These are phyloP conservation scores for Arabidopsis hybrid DNA, from an alignment of 441 rosid species.

Conservation along the genomic window DNA sequence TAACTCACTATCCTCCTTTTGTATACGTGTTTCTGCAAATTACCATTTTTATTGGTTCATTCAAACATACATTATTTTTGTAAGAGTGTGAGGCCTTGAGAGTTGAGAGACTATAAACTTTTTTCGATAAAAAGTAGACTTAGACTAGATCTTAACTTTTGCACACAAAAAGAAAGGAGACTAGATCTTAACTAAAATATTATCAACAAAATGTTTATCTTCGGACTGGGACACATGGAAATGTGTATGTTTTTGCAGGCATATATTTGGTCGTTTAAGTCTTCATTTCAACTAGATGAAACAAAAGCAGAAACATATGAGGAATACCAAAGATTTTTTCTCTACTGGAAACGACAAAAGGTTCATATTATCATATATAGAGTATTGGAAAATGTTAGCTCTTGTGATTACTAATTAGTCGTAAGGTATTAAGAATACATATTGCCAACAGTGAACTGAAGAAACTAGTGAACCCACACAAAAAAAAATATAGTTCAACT, in stretches of 20 bases:
- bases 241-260: constrained; percentile 15
- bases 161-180: neutral
- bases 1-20: neutral
- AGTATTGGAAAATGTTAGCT: neutral
- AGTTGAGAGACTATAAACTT: neutral
- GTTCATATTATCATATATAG: neutral
- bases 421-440: neutral
- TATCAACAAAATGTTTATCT: neutral
- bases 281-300: neutral
- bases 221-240: constrained; percentile 4
- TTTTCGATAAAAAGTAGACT: neutral
- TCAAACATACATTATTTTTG: neutral
- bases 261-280: constrained; percentile 8
- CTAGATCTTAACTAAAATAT: neutral
- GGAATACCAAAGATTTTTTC: neutral
- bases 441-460: neutral
- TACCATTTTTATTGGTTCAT: neutral
- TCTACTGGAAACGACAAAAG: neutral
- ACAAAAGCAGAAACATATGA: constrained; percentile 1
- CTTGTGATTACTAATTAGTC: neutral
- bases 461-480: neutral
- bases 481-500: neutral
- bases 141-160: no score
- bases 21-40: no score
- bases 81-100: neutral